Evolutionary conservation across 257 asterid species (phyloP), one percentile per base, ranked within the genome.

Genomic region (Fraxinus cuspidata): DNA sequence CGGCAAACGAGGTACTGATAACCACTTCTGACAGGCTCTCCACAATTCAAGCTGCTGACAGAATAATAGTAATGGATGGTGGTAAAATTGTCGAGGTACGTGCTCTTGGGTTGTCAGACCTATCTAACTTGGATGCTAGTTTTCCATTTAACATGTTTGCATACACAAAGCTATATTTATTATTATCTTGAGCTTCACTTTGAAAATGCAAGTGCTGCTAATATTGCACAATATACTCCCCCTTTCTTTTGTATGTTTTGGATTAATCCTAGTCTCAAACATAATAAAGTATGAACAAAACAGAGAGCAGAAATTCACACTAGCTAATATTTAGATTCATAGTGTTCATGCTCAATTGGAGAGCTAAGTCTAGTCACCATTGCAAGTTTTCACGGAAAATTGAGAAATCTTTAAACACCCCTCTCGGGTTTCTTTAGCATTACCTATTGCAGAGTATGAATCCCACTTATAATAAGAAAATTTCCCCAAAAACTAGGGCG

Each of bases 41-140:
- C 16, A 93, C 98, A 11, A 85, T 95, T 74, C 97, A 89, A 87
- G 86, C 88, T 83, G 99, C 98, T 16, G 97, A 93, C 76, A 88
- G 90, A 79, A 93, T 93, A 77, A 84, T 95, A 73, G 98, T 89
- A 76, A 89, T 93, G 97, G 97, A 93, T 60, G 84, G 86, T 70
- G 99, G 99, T 74, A 86, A 83, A 82, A 86, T 95, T 78, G 86
- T 95, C 23, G 97, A 95, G 98, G 99, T 91, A 83, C 28, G 85
- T 76, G 21, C 65, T 66, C 49, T 70, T 42, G 18, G 80, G 51
- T 63, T 70, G 23, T 47, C 69, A 8, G 49, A 28, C 63, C 38
- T 28, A n/a, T 42, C 65, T 6, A 5, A 56, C 65, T 56, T n/a
- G 27, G 27, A n/a, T n/a, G 27, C 65, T 56, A 56, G 65, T 56